Evolutionary conservation across 169 alveolate species (phyloP).

Genomic region (Neospora caninum): DNA sequence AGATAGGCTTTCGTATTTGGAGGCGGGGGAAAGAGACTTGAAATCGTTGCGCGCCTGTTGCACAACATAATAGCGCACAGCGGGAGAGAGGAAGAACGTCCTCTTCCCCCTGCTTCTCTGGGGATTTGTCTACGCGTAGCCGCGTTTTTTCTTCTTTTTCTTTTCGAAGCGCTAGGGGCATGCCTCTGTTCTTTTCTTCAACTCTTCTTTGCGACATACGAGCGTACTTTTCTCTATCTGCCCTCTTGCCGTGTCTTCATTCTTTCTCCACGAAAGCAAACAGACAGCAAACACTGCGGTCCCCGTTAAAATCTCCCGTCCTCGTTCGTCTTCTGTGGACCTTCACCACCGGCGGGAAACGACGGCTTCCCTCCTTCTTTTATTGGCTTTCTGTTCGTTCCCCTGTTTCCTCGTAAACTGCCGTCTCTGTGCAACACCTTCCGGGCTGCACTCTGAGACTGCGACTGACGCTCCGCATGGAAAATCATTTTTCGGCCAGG

Average conservation of each 20-base stretch:
- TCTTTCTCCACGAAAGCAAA: neutral
- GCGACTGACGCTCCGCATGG: neutral
- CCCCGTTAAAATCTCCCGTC: neutral
- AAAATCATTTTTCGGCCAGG: neutral
- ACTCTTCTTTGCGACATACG: neutral
- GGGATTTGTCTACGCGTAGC: neutral
- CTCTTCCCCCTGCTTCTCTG: neutral
- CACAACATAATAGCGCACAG: neutral
- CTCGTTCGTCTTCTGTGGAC: neutral
- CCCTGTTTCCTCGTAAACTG: neutral
- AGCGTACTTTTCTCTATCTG: neutral
- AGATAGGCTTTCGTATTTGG: neutral
- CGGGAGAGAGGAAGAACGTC: neutral
- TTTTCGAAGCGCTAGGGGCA: neutral
- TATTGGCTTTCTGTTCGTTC: neutral
- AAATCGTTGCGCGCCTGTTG: neutral
- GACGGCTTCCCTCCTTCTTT: neutral
- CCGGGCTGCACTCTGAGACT: neutral
- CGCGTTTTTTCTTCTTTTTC: neutral
- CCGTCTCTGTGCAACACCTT: neutral
- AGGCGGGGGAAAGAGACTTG: conserved; percentile 11
- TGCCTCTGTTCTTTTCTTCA: neutral
- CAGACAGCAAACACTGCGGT: neutral
- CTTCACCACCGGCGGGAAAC: neutral
- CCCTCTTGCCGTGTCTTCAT: neutral